These are phyloP conservation scores for Xanthoconium separans DNA, from an alignment of 1,284 basidiomycete genomes.

Conservation along the genomic window DNA sequence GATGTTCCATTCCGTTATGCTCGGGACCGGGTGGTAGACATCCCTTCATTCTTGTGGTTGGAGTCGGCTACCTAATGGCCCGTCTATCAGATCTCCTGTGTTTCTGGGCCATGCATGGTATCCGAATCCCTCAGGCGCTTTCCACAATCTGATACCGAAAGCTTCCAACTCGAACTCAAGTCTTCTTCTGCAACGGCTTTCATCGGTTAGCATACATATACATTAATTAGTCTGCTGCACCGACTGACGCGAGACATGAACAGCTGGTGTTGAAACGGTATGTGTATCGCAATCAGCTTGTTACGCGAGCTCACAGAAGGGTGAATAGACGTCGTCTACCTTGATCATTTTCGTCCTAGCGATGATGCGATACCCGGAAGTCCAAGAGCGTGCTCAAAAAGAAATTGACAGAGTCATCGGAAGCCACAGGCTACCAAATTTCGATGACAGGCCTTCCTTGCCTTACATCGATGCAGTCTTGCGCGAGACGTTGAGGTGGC, in stretches of 20 bases:
- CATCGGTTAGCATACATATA: conserved; percentile 23
- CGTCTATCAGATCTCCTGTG: conserved; percentile 13
- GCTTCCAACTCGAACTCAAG: conserved; percentile 30
- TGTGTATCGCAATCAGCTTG: background rate
- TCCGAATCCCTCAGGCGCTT: conserved; percentile 32
- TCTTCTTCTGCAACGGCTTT: conserved; percentile 33
- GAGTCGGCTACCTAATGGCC: background rate
- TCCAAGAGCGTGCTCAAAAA: conserved; percentile 38
- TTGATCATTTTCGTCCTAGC: conserved; percentile 36
- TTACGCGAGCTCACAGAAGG: conserved; percentile 1
- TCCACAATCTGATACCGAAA: conserved; percentile 13
- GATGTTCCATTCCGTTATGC: conserved; percentile 32
- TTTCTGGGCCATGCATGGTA: conserved; percentile 30
- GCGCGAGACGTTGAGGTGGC: conserved; percentile 41
- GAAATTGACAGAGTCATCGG: conserved; percentile 44
- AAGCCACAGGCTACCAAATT: conserved; percentile 38
- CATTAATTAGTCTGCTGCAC: background rate
- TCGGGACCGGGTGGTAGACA: conserved; percentile 24
- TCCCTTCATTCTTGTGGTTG: background rate
- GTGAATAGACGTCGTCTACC: conserved; percentile 30
- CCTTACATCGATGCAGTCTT: conserved; percentile 42
- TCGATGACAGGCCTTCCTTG: conserved; percentile 38
- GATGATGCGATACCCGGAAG: conserved; percentile 40
- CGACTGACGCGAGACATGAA: conserved; percentile 6
- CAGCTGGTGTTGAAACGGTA: conserved; percentile 34